Evolutionary conservation across 345 rosid genomes (phyloP), one percentile per base, ranked within the genome.

Genomic region (Brassica rapa): DNA sequence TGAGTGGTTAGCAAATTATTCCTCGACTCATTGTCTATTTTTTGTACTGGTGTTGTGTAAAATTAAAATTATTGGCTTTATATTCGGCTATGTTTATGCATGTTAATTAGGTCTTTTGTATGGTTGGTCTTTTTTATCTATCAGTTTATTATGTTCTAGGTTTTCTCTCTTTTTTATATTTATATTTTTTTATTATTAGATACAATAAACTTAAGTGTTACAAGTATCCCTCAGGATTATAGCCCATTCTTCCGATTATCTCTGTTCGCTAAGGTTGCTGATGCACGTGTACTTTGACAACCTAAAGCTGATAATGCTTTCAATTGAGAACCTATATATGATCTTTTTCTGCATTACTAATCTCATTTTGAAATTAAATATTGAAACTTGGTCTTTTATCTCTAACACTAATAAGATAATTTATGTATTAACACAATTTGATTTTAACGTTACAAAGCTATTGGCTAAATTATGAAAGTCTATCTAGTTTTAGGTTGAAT

Each of bases 1-100:
- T 71, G 41, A 10, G 76, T 77, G 81, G 81, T 71, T 39, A 30
- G 70, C 61, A 64, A 56, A 64, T 62, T 62, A 10, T 49, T 14
- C 37, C 62, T 8, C 33, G 12, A 60, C 6, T 19, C 70, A 6
- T 14, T 66, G 8, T 70, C 8, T 15, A 49, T 33, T 61, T 61
- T 61, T 49, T 46, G 29, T 21, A 61, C 1, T 55, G 80, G 68
- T 23, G 4, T 66, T 27, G 0, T 25, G 65, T 25, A 62, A 32
- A 62, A 62, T 15, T 1, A 30, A 63, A 62, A 12, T 61, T 11
- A 59, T 23, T 59, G 62, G 10, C 29, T 9, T 59, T 24, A 10
- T 6, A 25, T 25, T 61, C n/a, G 35, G 65, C 65, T 25, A 11
- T 61, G 35, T 27, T 61, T 25, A 61, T 27, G 32, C 65, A 61